phyloP scores from a whole-genome alignment of 179 eudicot species.

The Camellia oleifera region DNA sequence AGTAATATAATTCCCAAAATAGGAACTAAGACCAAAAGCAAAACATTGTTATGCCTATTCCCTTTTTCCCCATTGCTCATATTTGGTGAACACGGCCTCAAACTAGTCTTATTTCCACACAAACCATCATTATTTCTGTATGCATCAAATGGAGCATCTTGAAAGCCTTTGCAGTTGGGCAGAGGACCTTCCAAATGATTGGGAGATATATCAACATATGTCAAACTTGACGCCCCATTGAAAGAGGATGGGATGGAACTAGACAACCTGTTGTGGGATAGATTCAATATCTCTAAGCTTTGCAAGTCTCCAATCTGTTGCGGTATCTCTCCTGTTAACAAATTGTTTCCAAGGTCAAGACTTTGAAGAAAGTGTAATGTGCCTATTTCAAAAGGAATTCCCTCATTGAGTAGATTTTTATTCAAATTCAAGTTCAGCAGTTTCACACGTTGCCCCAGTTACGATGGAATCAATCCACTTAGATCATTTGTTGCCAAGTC shows the following conservation, averaged over 20 bases:
- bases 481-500: conserved; percentile 37
- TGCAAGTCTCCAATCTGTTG: no score
- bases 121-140: background rate
- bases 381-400: no score
- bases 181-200: conserved; percentile 51
- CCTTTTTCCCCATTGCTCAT: background rate
- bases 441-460: no score
- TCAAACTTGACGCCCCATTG: conserved; percentile 29
- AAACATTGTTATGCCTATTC: conserved; percentile 6
- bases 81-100: conserved; percentile 23
- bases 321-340: no score
- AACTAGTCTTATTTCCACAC: conserved; percentile 25
- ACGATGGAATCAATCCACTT: conserved; percentile 8
- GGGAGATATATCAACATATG: conserved; percentile 30
- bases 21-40: conserved; percentile 12
- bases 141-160: conserved; percentile 21
- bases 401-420: no score
- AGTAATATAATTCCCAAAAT: conserved; percentile 6
- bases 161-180: conserved; percentile 34
- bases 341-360: no score
- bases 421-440: no score
- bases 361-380: no score
- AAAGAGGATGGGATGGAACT: conserved; percentile 43
- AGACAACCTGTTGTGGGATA: conserved; percentile 49
- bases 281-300: conserved; percentile 18